These are phyloP conservation scores for Neofusicoccum sp. DNA, from an alignment of 2,329 filamentous ascomycete species.

Conservation along the genomic window DNA sequence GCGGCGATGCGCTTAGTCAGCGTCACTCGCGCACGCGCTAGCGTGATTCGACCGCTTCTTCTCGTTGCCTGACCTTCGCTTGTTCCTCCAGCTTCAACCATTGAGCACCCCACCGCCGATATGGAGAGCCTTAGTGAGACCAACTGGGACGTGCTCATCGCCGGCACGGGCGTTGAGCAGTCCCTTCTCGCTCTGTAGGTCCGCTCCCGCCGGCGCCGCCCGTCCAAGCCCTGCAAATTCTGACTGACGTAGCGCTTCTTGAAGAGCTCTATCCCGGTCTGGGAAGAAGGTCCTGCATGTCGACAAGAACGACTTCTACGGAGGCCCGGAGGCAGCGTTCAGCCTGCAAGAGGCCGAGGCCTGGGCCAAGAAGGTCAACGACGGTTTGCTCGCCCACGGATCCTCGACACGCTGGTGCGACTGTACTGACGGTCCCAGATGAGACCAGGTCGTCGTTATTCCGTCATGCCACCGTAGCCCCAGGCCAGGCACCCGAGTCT, in stretches of 20 bases:
- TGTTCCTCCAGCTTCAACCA: slow-evolving; percentile 20
- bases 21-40: not conserved
- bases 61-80: slow-evolving; percentile 21
- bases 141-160: slow-evolving; percentile 53
- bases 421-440: not conserved
- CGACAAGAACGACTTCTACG: slow-evolving; percentile 85
- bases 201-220: slow-evolving; percentile 17
- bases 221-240: slow-evolving; percentile 46
- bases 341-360: slow-evolving; percentile 76
- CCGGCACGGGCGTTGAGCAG: slow-evolving; percentile 53
- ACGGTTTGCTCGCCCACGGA: slow-evolving; percentile 28
- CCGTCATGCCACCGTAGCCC: slow-evolving; percentile 33
- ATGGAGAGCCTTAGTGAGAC: slow-evolving; percentile 53
- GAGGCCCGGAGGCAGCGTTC: slow-evolving; percentile 79
- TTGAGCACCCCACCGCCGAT: slow-evolving; percentile 24
- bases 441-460: slow-evolving; percentile 3
- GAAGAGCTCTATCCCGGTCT: slow-evolving; percentile 87
- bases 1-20: slow-evolving; percentile 32
- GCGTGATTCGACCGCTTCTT: slow-evolving; percentile 1
- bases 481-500: slow-evolving; percentile 18
- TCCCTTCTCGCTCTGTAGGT: slow-evolving; percentile 55
- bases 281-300: slow-evolving; percentile 88
- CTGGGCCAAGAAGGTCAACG: slow-evolving; percentile 59
- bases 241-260: slow-evolving; percentile 66
- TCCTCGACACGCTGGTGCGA: not conserved